These are phyloP conservation scores for Psilocybe tampanensis DNA, from an alignment of 768 basidiomycete genomes.

Conservation along the genomic window DNA sequence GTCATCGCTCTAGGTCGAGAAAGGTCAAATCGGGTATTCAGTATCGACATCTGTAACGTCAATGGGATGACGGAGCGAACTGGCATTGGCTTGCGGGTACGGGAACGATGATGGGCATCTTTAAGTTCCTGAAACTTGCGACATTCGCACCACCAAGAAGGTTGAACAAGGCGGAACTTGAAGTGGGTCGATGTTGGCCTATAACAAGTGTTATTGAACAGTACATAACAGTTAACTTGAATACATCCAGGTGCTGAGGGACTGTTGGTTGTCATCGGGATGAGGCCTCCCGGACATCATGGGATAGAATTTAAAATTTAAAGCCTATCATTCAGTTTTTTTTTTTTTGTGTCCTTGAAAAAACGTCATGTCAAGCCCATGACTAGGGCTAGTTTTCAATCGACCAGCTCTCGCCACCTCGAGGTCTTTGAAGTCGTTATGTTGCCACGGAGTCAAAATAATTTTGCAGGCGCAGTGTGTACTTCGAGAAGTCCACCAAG, in stretches of 20 bases:
- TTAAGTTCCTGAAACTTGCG: conserved; percentile 16
- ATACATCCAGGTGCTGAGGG: conserved; percentile 1
- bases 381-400: neutral
- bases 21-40: conserved; percentile 10
- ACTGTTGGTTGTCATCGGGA: conserved; percentile 16
- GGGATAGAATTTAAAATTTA: conserved; percentile 8
- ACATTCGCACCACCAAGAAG: neutral
- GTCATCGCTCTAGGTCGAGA: conserved; percentile 9
- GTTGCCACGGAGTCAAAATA: neutral
- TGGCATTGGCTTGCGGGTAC: conserved; percentile 7
- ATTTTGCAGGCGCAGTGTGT: no score
- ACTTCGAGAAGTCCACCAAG: neutral
- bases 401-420: neutral
- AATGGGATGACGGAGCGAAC: conserved; percentile 1
- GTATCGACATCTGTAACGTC: conserved; percentile 15
- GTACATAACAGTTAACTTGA: no score
- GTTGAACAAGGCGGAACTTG: conserved; percentile 18
- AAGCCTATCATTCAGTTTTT: conserved; percentile 10
- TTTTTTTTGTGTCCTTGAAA: neutral
- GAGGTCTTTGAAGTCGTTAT: neutral
- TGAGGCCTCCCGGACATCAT: conserved; percentile 10
- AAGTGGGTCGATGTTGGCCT: conserved; percentile 18
- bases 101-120: conserved; percentile 17
- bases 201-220: conserved; percentile 12
- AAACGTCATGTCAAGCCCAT: neutral